Percentiles rank a stretch among this genome's conserved stretches.
phyloP scores from a whole-genome alignment of 1,284 basidiomycete genomes.

The Butyriboletus appendiculatus region DNA sequence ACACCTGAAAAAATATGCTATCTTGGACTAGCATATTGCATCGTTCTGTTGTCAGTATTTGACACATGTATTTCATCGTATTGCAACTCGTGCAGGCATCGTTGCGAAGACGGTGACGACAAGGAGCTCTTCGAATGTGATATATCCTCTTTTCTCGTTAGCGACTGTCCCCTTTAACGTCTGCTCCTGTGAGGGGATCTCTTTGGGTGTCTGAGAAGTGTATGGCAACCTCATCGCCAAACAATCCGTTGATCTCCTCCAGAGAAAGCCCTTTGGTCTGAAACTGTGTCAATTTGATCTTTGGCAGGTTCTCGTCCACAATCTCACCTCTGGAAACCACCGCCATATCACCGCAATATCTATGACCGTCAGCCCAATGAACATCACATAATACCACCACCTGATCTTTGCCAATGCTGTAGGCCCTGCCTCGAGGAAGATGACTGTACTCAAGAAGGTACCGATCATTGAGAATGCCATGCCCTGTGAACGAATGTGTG shows the following conservation, averaged over 20 bases:
- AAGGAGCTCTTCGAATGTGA: neutral
- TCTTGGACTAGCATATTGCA: conserved; percentile 60
- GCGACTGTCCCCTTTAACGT: neutral
- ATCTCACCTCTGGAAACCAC: conserved; percentile 9
- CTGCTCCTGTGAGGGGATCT: neutral
- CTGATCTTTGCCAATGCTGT: conserved; percentile 13
- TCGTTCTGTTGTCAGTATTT: neutral
- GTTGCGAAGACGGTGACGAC: neutral
- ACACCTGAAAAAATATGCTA: conserved; percentile 88
- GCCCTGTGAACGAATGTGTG: conserved; percentile 16
- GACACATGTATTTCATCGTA: neutral
- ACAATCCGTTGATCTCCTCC: conserved; percentile 8
- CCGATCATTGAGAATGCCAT: conserved; percentile 25
- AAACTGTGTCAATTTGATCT: neutral
- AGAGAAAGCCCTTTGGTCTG: conserved; percentile 5
- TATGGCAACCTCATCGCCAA: conserved; percentile 1
- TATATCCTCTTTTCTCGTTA: neutral
- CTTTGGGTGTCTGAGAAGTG: neutral
- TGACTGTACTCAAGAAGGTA: conserved; percentile 14
- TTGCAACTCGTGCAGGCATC: neutral
- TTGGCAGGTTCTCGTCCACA: neutral
- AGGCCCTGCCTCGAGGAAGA: conserved; percentile 18
- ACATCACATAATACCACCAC: conserved; percentile 17
- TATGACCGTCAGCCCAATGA: neutral
- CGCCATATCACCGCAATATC: neutral